A percentile compares a stretch with the other conserved stretches of the same genome.
Conservation (phyloP, 371 early-diverging fungal genomes). For the Massospora cicadina region DNA sequence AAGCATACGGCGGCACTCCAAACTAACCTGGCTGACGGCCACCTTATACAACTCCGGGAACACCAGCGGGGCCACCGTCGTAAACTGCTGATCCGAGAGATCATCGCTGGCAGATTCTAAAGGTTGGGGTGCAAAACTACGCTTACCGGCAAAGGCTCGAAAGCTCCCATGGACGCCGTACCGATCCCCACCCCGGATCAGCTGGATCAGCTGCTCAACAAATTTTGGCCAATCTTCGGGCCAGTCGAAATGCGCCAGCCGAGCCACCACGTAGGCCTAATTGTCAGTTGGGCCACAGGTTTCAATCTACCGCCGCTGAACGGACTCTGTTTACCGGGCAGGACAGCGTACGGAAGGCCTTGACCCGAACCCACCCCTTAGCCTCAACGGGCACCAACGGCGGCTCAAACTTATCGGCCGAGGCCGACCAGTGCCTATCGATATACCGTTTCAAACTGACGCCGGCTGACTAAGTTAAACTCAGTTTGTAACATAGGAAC, state of each 20-base stretch:
- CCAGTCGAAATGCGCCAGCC: constrained; percentile 82
- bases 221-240: constrained; percentile 91
- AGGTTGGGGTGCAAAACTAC: too few species aligned
- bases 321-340: constrained; percentile 39
- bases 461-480: constrained; percentile 27
- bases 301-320: constrained; percentile 26
- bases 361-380: constrained; percentile 22
- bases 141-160: constrained; percentile 44
- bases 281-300: not conserved
- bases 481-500: not conserved
- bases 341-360: constrained; percentile 31
- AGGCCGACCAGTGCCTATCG: constrained; percentile 55
- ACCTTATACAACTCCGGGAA: constrained; percentile 9
- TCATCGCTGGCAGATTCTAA: constrained; percentile 7
- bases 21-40: not conserved
- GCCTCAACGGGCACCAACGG: constrained; percentile 36
- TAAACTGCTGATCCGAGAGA: constrained; percentile 7
- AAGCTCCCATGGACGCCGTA: constrained; percentile 74
- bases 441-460: constrained; percentile 58
- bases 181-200: constrained; percentile 40
- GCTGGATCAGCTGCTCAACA: constrained; percentile 49
- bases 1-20: not conserved
- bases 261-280: constrained; percentile 67
- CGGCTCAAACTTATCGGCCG: constrained; percentile 32
- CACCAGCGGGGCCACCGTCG: not conserved